Conservation (phyloP, 1,284 basidiomycete species). For the Hemileia vastatrix region DNA sequence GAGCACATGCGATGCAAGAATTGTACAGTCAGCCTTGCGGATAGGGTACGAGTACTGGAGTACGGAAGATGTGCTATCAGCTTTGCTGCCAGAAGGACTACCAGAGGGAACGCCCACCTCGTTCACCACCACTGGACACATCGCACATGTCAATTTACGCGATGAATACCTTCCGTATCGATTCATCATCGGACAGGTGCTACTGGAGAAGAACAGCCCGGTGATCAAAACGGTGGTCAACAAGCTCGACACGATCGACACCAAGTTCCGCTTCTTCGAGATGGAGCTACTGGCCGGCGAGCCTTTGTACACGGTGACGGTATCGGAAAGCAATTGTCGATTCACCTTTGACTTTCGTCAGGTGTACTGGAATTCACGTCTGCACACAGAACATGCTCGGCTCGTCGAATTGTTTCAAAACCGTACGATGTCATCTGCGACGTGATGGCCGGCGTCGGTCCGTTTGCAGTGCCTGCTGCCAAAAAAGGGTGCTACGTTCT, state of each 20-base stretch:
- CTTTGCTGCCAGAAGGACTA: constrained; percentile 66
- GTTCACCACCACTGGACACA: constrained; percentile 81
- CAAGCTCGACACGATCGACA: constrained; percentile 80
- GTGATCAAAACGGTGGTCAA: constrained; percentile 82
- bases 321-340: constrained; percentile 70
- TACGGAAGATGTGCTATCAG: no score
- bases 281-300: constrained; percentile 96
- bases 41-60: no score
- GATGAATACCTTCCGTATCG: constrained; percentile 86
- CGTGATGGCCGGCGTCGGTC: constrained; percentile 94
- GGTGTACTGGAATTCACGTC: constrained; percentile 96
- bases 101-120: constrained; percentile 70
- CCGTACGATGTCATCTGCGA: constrained; percentile 70
- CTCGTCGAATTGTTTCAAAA: constrained; percentile 58
- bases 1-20: no score
- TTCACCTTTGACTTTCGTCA: constrained; percentile 91
- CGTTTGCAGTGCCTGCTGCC: constrained; percentile 86
- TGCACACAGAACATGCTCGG: constrained; percentile 82
- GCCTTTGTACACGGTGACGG: constrained; percentile 69
- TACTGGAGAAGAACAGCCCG: constrained; percentile 83
- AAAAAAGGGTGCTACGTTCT: constrained; percentile 73
- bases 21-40: no score
- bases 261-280: constrained; percentile 80
- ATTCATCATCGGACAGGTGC: constrained; percentile 76
- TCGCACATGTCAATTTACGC: constrained; percentile 80